Conservation (phyloP, 805 yeast genomes). For the Wickerhamomyces alni region DNA sequence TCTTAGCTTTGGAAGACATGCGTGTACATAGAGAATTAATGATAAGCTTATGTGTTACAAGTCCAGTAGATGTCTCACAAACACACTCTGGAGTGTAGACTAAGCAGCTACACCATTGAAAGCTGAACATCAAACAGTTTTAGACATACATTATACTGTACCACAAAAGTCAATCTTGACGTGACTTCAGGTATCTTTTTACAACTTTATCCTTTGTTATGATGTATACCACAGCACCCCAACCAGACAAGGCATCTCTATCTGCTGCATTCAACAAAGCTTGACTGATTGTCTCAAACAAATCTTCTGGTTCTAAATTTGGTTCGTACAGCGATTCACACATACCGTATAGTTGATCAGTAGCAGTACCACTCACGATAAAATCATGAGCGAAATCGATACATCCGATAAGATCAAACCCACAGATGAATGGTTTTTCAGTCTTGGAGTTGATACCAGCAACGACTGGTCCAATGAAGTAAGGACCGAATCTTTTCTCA, state of each 20-base stretch:
- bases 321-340: slow-evolving; percentile 97
- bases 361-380: slow-evolving; percentile 91
- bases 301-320: slow-evolving; percentile 85
- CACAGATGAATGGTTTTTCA: slow-evolving; percentile 84
- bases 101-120: no score
- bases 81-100: no score
- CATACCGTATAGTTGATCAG: slow-evolving; percentile 98
- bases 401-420: slow-evolving; percentile 95
- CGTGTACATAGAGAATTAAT: no score
- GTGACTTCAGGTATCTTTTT: slow-evolving; percentile 81
- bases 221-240: slow-evolving; percentile 96
- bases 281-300: slow-evolving; percentile 93
- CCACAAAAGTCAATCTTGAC: slow-evolving; percentile 67
- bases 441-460: slow-evolving; percentile 89
- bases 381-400: slow-evolving; percentile 93
- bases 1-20: no score
- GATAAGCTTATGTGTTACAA: not conserved
- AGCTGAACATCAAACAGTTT: not conserved
- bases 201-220: slow-evolving; percentile 88
- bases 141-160: not conserved
- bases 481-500: slow-evolving; percentile 92
- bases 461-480: slow-evolving; percentile 93
- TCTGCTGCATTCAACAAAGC: slow-evolving; percentile 91
- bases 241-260: slow-evolving; percentile 95
- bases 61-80: not conserved